Conservation (phyloP, 371 early-diverging fungal species). For the Dinochytrium kinnereticum region DNA sequence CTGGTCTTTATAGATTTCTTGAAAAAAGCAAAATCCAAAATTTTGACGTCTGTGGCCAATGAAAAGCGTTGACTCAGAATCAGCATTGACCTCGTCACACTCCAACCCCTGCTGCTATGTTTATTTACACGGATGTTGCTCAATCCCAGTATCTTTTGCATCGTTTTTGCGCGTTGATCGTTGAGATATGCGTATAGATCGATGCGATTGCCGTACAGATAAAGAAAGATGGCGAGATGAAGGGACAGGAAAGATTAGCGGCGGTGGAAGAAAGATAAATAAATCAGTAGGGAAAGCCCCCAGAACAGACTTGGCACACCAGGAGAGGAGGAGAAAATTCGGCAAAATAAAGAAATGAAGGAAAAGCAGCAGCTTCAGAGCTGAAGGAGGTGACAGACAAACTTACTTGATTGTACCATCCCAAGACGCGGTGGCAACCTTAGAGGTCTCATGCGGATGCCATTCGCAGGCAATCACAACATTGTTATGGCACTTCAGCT, state of each 20-base stretch:
- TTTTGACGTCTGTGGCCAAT: too few species aligned
- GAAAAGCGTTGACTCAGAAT: too few species aligned
- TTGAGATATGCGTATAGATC: too few species aligned
- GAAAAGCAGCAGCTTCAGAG: too few species aligned
- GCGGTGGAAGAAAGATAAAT: background rate
- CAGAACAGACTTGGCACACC: background rate
- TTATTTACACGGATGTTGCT: background rate
- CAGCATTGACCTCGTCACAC: too few species aligned
- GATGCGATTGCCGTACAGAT: too few species aligned
- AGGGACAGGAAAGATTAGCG: background rate
- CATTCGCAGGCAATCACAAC: conserved; percentile 90
- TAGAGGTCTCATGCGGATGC: conserved; percentile 94
- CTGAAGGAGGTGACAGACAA: too few species aligned
- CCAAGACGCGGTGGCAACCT: conserved; percentile 95
- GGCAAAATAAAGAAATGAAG: too few species aligned
- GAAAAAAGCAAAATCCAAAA: background rate
- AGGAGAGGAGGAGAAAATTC: too few species aligned
- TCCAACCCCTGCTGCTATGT: too few species aligned
- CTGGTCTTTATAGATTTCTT: background rate
- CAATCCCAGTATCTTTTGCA: conserved; percentile 8
- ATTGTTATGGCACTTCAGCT: conserved; percentile 88
- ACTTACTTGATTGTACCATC: conserved; percentile 89
- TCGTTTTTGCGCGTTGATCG: too few species aligned
- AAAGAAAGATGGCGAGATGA: too few species aligned
- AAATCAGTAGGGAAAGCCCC: background rate